These are phyloP conservation scores for Phycomyces blakesleeanus DNA, from an alignment of 192 early-diverging fungal species.

Conservation along the genomic window DNA sequence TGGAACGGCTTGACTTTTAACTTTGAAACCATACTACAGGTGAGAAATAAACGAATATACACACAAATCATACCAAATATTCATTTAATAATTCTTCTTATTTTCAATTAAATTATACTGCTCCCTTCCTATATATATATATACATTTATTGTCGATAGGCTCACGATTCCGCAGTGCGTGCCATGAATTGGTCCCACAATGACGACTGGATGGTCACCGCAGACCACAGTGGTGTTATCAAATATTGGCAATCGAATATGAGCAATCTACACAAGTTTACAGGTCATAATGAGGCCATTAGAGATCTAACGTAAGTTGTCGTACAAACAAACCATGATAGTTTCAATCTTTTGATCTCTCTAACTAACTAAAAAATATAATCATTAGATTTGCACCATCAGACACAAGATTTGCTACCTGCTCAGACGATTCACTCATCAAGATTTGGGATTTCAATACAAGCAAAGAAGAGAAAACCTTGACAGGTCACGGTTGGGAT, in stretches of 20 bases:
- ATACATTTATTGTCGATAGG: too few relatives aligned
- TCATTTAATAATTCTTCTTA: too few relatives aligned
- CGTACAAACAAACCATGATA: too few relatives aligned
- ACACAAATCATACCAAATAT: too few relatives aligned
- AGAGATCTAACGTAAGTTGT: conserved; percentile 80
- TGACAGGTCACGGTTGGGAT: conserved; percentile 94
- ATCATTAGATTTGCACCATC: conserved; percentile 78
- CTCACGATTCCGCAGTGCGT: conserved; percentile 92
- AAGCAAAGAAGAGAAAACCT: conserved; percentile 70
- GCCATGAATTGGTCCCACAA: conserved; percentile 97
- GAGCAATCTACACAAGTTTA: conserved; percentile 85
- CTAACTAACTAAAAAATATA: too few relatives aligned
- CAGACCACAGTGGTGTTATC: conserved; percentile 86
- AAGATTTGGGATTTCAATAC: conserved; percentile 96
- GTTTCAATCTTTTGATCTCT: too few relatives aligned
- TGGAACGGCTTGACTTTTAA: conserved; percentile 99
- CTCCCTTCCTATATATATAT: too few relatives aligned
- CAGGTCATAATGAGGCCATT: conserved; percentile 85
- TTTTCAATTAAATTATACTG: too few relatives aligned
- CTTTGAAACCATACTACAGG: conserved; percentile 95
- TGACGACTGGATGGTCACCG: conserved; percentile 92
- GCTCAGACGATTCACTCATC: conserved; percentile 91
- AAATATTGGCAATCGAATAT: conserved; percentile 99
- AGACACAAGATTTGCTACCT: conserved; percentile 91
- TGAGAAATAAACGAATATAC: too few relatives aligned